Base-by-base conservation (phyloP, 2,329 filamentous ascomycete genomes). In the Paracamarosporium sp. region DNA sequence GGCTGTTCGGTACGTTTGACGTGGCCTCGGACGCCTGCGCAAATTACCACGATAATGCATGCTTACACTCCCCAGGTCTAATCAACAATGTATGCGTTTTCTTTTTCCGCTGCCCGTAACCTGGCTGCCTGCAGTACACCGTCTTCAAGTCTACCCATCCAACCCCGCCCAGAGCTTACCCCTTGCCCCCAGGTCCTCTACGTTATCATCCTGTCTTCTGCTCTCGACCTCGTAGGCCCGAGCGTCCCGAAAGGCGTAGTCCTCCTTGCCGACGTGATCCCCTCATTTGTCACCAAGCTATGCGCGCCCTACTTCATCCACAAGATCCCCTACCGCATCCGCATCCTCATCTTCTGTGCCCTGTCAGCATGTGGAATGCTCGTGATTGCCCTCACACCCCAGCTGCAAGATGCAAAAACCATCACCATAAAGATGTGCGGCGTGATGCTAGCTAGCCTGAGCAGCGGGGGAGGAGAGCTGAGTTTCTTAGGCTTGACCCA, bases 281-380 rank as follows among this genome's bases (percentile, higher is more conserved):
- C 95, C 1, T 93, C 91, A 11, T 96, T 99, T 78, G 76, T 91
- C 53, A 91, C 90, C 50, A 98, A 98, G 76, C 85, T 98, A 47
- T 81, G 92, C 69, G 92, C 92, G 0, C 95, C 95, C 0, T 97
- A 98, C 82, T 94, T 96, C 68, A 97, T 98, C 71, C 92, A 97
- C 74, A 82, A 86, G 56, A 85, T 98, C 8, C 90, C 94, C 0
- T 98, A 98, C 78, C 81, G 84, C 22, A 69, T 88, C 2, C 91
- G 95, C 8, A 86, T 97, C 56, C 71, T 92, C 44, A 76, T 89
- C 50, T 92, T 97, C 73, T 91, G 90, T 60, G 81, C 81, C 1
- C 80, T 96, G 2, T 96, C 93, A 0, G 86, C 88, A n/a, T 76
- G 82, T 6, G 95, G 95, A 59, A 98, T 98, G 95, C 84, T 96